phyloP scores from a whole-genome alignment of 306 rosid species.

The Dryas alaskensis region DNA sequence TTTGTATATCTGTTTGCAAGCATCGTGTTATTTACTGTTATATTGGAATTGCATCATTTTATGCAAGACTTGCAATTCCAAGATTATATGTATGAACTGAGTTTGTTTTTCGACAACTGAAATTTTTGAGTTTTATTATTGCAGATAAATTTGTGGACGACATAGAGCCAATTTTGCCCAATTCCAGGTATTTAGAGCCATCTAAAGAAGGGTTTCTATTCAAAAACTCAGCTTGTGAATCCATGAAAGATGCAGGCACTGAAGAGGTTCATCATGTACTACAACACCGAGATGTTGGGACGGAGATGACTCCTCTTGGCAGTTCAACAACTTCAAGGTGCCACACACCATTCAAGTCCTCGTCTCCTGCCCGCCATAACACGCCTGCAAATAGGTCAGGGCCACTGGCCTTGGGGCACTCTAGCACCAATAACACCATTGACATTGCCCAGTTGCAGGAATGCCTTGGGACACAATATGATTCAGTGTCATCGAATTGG shows the following conservation, averaged over 20 bases:
- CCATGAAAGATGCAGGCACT: slow-evolving; percentile 55
- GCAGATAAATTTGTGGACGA: slow-evolving; percentile 89
- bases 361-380: slow-evolving; percentile 88
- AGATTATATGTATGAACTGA: background rate
- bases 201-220: slow-evolving; percentile 69
- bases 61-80: background rate
- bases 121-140: slow-evolving; percentile 27
- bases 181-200: slow-evolving; percentile 54
- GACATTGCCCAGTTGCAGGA: slow-evolving; percentile 78
- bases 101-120: background rate
- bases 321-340: slow-evolving; percentile 94
- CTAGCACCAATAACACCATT: slow-evolving; percentile 37
- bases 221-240: slow-evolving; percentile 44
- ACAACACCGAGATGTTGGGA: slow-evolving; percentile 77
- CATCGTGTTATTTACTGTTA: background rate
- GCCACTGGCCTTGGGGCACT: slow-evolving; percentile 49
- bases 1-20: background rate
- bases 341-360: slow-evolving; percentile 74
- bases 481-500: slow-evolving; percentile 72
- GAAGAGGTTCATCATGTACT: slow-evolving; percentile 49
- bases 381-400: slow-evolving; percentile 90
- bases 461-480: slow-evolving; percentile 74
- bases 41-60: background rate
- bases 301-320: slow-evolving; percentile 97
- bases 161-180: slow-evolving; percentile 50